Percentiles rank a stretch among this genome's conserved stretches.
Conservation (phyloP, 306 rosid species). For the Dicorynia guianensis region DNA sequence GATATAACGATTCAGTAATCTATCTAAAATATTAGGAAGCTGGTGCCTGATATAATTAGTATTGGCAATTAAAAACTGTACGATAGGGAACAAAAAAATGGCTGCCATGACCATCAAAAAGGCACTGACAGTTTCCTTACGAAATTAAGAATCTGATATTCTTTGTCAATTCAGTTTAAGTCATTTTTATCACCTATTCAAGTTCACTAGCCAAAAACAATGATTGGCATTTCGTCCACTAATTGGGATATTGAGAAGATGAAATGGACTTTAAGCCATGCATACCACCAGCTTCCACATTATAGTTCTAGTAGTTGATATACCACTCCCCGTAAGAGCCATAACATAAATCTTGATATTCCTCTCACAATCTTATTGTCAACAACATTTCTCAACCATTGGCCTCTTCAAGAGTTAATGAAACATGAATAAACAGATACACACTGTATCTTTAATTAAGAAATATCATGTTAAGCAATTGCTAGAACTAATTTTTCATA, state of each 20-base stretch:
- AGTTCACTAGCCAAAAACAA: too few species aligned
- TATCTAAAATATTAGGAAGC: too few species aligned
- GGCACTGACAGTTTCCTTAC: background rate
- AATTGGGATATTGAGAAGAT: background rate
- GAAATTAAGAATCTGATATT: conserved; percentile 10
- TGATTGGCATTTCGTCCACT: too few species aligned
- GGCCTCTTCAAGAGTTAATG: background rate
- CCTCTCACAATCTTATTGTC: conserved; percentile 1
- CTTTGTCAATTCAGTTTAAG: too few species aligned
- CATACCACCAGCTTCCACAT: conserved; percentile 20
- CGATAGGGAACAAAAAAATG: background rate
- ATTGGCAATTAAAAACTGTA: background rate
- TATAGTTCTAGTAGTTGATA: conserved; percentile 18
- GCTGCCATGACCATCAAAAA: conserved; percentile 11
- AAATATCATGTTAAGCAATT: background rate
- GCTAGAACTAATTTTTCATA: conserved; percentile 26
- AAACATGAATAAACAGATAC: background rate
- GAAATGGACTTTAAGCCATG: conserved; percentile 13
- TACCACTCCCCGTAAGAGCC: conserved; percentile 8
- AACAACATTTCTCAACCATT: background rate
- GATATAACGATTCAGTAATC: too few species aligned
- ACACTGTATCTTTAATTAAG: background rate
- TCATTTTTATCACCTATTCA: conserved; percentile 6
- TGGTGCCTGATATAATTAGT: too few species aligned
- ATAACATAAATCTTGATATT: background rate